Conservation (phyloP, 306 rosid species). For the Phaseolus lunatus region DNA sequence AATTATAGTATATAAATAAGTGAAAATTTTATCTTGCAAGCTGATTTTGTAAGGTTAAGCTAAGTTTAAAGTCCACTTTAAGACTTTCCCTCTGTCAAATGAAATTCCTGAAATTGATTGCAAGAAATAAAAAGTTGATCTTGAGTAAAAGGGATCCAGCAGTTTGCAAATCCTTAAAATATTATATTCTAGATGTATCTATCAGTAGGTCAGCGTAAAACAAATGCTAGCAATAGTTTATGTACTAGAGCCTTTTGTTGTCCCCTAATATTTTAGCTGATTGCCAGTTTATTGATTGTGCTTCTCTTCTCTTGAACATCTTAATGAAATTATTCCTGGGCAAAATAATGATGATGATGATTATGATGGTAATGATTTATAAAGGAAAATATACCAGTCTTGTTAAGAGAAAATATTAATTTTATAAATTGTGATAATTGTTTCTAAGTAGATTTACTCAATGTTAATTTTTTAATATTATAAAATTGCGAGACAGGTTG, state of each 20-base stretch:
- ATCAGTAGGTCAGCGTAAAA: not conserved
- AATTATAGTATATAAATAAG: no score
- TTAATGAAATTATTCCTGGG: not conserved
- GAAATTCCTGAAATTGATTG: slow-evolving; percentile 8
- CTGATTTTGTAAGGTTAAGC: no score
- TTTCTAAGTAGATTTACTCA: slow-evolving; percentile 5
- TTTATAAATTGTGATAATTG: slow-evolving; percentile 34
- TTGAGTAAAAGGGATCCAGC: slow-evolving; percentile 7
- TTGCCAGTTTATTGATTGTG: not conserved
- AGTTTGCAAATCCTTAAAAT: slow-evolving; percentile 3
- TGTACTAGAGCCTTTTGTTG: slow-evolving; percentile 14
- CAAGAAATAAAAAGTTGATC: not conserved
- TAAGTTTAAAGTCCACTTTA: no score
- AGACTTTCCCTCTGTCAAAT: no score
- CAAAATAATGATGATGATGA: not conserved
- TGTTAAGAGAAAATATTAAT: slow-evolving; percentile 26
- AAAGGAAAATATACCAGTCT: not conserved
- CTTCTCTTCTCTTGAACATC: slow-evolving; percentile 9
- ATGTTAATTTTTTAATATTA: not conserved
- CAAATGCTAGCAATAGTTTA: slow-evolving; percentile 21
- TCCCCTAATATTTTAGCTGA: slow-evolving; percentile 12
- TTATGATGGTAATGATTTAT: not conserved
- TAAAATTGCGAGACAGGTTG: not conserved
- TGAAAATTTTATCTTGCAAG: no score
- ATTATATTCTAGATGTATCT: slow-evolving; percentile 10